Evolutionary conservation across 2,329 filamentous ascomycete species (phyloP).

Genomic region (Fusarium liriodendri): DNA sequence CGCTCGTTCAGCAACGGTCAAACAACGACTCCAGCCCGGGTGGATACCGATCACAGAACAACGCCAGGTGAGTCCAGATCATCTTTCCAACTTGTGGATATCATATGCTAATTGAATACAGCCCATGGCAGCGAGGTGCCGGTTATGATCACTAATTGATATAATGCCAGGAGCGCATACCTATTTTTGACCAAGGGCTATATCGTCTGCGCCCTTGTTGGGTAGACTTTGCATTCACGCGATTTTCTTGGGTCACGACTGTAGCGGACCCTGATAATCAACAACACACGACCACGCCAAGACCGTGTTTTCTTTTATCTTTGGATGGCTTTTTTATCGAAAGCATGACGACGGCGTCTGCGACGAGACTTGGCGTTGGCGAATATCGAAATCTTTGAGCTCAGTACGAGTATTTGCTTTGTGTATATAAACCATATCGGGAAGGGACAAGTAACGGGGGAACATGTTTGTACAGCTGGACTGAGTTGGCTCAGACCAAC

Average conservation of each 20-base stretch:
- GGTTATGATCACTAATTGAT: conserved; percentile 54
- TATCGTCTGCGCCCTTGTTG: conserved; percentile 17
- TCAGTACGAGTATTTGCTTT: conserved; percentile 45
- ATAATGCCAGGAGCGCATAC: conserved; percentile 19
- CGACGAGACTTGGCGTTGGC: conserved; percentile 45
- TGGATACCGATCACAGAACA: conserved; percentile 52
- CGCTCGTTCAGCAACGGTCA: conserved; percentile 47
- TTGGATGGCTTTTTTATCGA: conserved; percentile 38
- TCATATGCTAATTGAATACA: conserved; percentile 40
- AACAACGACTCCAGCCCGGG: conserved; percentile 49
- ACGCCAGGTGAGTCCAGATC: conserved; percentile 49
- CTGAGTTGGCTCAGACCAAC: conserved; percentile 27
- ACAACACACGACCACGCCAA: conserved; percentile 16
- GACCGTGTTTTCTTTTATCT: conserved; percentile 27
- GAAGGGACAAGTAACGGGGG: conserved; percentile 32
- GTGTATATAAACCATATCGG: conserved; percentile 45
- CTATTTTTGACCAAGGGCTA: conserved; percentile 33
- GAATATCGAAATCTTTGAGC: conserved; percentile 41
- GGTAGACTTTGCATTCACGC: conserved; percentile 27
- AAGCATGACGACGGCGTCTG: conserved; percentile 47
- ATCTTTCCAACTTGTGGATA: not conserved
- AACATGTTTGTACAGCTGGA: conserved; percentile 35
- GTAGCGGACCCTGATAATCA: conserved; percentile 12
- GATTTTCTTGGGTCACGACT: conserved; percentile 11
- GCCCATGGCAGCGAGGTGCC: conserved; percentile 59